Base-by-base conservation (phyloP, 208 protist species). In the Trypanosoma platydactyli region DNA sequence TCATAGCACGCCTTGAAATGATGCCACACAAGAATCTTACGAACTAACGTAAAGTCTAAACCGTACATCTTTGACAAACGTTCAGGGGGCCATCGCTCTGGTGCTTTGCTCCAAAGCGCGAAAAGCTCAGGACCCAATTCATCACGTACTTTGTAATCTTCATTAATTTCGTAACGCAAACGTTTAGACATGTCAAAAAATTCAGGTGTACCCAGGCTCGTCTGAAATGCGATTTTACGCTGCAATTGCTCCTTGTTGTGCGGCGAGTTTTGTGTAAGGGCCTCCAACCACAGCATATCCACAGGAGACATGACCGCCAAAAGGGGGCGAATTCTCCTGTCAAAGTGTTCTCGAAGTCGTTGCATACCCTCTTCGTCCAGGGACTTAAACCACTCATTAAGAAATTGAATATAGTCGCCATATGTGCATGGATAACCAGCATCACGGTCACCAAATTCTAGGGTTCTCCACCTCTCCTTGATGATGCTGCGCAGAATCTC, bases 1-100 rank as follows among this genome's bases (percentile, higher is more conserved):
- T 97, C 94, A 75, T 97, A 97, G 74, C 88, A 96, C n/a, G 94
- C 91, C 73, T 95, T 95, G 71, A 96, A 96, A 71, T 96, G 89
- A 65, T 97, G 94, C 90, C 91, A 95, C 40, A 96, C 89, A 50
- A 97, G 79, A 71, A 96, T 94, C 75, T 97, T 96, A 38, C 91
- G 78, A 41, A 95, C 88, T 13, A 94, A 70, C 4, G 91, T 96
- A 68, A 97, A 95, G 69, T 95, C 90, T n/a, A 97, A 75, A 7
- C 91, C 89, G 68, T 97, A 97, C 94, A 97, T 96, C 72, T 94
- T 94, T 33, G 94, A 86, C 38, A 97, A 68, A 15, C 94, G 80
- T 67, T 97, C 94, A n/a, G 94, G 94, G 29, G 94, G 94, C 91
- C 94, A 97, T 51, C 94, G 80, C 75, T 97, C 91, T 5, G 94